Percentiles rank a stretch among this genome's conserved stretches.
These are phyloP conservation scores for Neurospora sp. DNA, from an alignment of 495 filamentous ascomycete species.

Conservation along the genomic window DNA sequence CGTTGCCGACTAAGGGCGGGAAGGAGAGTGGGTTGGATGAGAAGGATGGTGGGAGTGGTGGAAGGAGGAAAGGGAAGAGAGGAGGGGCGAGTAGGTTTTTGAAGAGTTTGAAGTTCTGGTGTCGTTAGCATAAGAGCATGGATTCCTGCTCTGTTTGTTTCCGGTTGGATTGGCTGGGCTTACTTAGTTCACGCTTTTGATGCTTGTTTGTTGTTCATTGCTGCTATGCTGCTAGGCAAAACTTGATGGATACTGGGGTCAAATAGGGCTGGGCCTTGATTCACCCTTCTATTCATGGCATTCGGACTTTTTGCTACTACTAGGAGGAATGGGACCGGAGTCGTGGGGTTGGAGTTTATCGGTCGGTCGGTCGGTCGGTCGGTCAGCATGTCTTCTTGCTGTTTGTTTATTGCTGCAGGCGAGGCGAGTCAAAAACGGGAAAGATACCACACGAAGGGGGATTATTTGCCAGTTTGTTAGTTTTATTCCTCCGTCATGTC, in stretches of 20 bases:
- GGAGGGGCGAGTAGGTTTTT: conserved; percentile 30
- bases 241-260: background rate
- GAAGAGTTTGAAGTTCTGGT: conserved; percentile 39
- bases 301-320: too few species aligned
- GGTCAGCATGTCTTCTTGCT: background rate
- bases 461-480: background rate
- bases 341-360: background rate
- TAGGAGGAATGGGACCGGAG: background rate
- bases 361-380: background rate
- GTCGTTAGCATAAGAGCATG: background rate
- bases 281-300: background rate
- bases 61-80: conserved; percentile 19
- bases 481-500: background rate
- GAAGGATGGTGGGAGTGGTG: conserved; percentile 10
- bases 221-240: background rate
- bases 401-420: background rate
- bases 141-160: background rate
- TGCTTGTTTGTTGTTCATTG: background rate
- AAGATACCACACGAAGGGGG: background rate
- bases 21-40: conserved; percentile 22
- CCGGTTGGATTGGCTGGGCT: background rate
- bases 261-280: background rate
- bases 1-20: conserved; percentile 25
- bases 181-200: background rate
- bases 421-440: background rate